Conservation (phyloP, 2,329 filamentous ascomycete species). For the Ophiostoma himal-ulmi region DNA sequence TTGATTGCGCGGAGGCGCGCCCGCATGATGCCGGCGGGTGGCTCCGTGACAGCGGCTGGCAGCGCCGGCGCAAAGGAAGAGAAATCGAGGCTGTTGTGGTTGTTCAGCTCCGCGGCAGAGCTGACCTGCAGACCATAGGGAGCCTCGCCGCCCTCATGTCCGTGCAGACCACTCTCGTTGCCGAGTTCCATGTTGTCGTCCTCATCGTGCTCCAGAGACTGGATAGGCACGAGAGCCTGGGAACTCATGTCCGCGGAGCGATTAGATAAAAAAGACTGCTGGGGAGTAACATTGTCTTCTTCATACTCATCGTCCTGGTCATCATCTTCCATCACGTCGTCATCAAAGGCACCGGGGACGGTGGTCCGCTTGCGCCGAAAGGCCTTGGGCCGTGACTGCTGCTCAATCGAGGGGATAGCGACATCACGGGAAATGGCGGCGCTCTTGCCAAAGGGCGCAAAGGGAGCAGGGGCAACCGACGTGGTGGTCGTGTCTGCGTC, state of each 20-base stretch:
- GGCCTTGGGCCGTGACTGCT: slow-evolving; percentile 48
- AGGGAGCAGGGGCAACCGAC: slow-evolving; percentile 22
- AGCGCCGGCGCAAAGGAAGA: slow-evolving; percentile 47
- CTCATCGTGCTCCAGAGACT: slow-evolving; percentile 51
- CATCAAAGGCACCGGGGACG: slow-evolving; percentile 77
- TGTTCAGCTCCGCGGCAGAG: slow-evolving; percentile 65
- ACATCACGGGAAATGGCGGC: slow-evolving; percentile 30
- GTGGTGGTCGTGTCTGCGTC: slow-evolving; percentile 47
- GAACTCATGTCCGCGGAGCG: slow-evolving; percentile 75
- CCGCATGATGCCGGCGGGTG: slow-evolving; percentile 57
- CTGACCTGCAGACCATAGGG: slow-evolving; percentile 68
- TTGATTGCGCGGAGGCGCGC: slow-evolving; percentile 60
- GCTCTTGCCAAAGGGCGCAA: slow-evolving; percentile 19
- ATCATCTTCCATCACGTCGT: slow-evolving; percentile 49
- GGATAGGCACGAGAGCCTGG: slow-evolving; percentile 52
- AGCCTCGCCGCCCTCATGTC: slow-evolving; percentile 63
- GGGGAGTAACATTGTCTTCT: slow-evolving; percentile 41
- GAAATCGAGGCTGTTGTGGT: slow-evolving; percentile 33
- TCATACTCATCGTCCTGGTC: slow-evolving; percentile 58
- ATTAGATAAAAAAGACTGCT: slow-evolving; percentile 86
- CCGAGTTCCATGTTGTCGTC: slow-evolving; percentile 66
- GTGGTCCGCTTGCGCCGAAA: slow-evolving; percentile 39
- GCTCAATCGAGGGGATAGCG: slow-evolving; percentile 33
- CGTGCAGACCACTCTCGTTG: slow-evolving; percentile 69
- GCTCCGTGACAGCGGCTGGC: slow-evolving; percentile 42